Evolutionary conservation across 2,329 filamentous ascomycete genomes (phyloP).

Genomic region (Hortaea sp.): DNA sequence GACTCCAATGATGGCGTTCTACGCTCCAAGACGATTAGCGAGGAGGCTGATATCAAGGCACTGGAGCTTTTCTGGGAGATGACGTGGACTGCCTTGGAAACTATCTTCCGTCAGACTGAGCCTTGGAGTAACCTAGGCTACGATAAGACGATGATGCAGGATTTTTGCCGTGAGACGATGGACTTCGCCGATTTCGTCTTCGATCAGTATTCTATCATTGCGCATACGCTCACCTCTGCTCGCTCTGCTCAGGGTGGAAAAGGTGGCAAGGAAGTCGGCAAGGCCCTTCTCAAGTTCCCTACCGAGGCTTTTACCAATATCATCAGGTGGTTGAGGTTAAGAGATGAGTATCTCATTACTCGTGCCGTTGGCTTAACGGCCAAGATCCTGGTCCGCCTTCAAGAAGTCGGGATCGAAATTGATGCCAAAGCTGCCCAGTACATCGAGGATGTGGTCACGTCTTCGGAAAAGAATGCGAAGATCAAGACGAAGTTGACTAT

Average conservation of each 20-base stretch:
- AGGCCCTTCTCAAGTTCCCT: conserved; percentile 54
- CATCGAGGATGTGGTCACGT: conserved; percentile 56
- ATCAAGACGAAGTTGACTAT: conserved; percentile 70
- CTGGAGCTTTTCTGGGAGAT: conserved; percentile 73
- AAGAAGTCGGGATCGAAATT: conserved; percentile 64
- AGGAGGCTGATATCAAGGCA: conserved; percentile 49
- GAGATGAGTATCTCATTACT: conserved; percentile 74
- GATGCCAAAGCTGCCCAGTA: conserved; percentile 48
- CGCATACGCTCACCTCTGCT: conserved; percentile 53
- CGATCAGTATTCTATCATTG: conserved; percentile 73
- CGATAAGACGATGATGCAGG: conserved; percentile 70
- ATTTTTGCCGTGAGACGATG: conserved; percentile 92
- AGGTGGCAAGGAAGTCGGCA: conserved; percentile 28
- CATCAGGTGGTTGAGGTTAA: conserved; percentile 79
- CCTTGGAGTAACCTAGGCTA: conserved; percentile 64
- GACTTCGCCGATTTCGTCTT: conserved; percentile 82
- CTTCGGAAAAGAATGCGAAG: conserved; percentile 28
- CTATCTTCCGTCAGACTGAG: conserved; percentile 75
- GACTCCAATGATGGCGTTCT: conserved; percentile 53
- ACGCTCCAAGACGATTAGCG: conserved; percentile 46
- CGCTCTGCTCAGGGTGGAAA: conserved; percentile 15
- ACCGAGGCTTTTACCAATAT: conserved; percentile 56
- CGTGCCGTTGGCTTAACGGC: conserved; percentile 73
- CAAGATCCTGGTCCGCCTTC: conserved; percentile 74
- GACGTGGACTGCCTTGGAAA: conserved; percentile 71